phyloP scores from a whole-genome alignment of 2,329 filamentous ascomycete species.

The Fusarium denticulatum region DNA sequence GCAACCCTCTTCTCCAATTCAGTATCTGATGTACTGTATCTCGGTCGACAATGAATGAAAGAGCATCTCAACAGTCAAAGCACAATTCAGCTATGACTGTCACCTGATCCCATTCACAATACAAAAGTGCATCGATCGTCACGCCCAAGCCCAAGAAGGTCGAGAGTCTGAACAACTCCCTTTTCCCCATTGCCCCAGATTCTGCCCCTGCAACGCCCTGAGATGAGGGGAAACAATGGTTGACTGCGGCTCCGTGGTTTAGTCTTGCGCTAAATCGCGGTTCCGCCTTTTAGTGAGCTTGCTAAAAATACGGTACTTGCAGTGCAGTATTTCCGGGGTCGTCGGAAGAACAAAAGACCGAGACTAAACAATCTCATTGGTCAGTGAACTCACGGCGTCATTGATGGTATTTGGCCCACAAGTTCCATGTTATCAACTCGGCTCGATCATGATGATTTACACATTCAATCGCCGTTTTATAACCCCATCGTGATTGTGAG shows the following conservation, averaged over 20 bases:
- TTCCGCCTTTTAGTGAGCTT: constrained; percentile 37
- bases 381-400: constrained; percentile 19
- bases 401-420: constrained; percentile 17
- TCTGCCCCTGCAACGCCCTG: constrained; percentile 6
- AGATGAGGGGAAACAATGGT: constrained; percentile 32
- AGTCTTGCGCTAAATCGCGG: constrained; percentile 40
- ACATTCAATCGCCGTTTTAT: constrained; percentile 11
- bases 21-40: too few relatives aligned
- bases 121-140: neutral
- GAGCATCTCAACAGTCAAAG: neutral
- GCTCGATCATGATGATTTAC: constrained; percentile 9
- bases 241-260: constrained; percentile 41
- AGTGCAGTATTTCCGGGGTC: neutral
- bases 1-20: constrained; percentile 2
- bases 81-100: neutral
- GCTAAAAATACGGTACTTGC: neutral
- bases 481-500: neutral
- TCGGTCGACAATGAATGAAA: neutral
- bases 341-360: constrained; percentile 19
- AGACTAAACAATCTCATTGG: neutral
- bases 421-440: neutral
- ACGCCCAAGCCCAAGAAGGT: neutral
- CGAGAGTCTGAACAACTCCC: neutral
- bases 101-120: neutral
- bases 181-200: constrained; percentile 20